These are phyloP conservation scores for Vitellaria paradoxa DNA, from an alignment of 179 eudicot genomes.

Conservation along the genomic window DNA sequence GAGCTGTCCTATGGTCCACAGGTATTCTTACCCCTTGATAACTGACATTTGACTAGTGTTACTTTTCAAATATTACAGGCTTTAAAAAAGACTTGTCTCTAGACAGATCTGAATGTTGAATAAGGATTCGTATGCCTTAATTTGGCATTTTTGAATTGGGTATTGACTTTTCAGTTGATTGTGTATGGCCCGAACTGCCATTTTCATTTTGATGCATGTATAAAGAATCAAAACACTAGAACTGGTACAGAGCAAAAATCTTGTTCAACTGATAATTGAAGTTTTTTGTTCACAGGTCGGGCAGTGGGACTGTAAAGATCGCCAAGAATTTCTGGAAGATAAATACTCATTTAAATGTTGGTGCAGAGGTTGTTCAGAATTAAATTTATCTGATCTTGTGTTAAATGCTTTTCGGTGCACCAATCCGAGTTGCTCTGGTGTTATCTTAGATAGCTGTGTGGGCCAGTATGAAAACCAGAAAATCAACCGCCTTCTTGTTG, in stretches of 20 bases:
- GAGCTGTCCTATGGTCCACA: conserved; percentile 99
- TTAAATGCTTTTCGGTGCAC: conserved; percentile 62
- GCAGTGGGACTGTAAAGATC: conserved; percentile 52
- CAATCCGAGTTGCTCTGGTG: conserved; percentile 65
- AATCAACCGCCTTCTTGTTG: conserved; percentile 12
- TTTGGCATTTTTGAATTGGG: conserved; percentile 4
- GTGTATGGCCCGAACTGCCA: not conserved
- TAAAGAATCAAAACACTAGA: not conserved
- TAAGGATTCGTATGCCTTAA: not conserved
- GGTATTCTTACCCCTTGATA: conserved; percentile 38
- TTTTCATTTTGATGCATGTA: not conserved
- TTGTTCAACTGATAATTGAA: not conserved
- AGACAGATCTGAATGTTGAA: conserved; percentile 2
- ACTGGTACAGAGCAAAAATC: not conserved
- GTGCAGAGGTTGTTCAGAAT: conserved; percentile 61
- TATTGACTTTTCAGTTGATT: not conserved
- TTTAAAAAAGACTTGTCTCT: not conserved
- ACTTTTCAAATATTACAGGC: not conserved
- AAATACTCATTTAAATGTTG: conserved; percentile 68
- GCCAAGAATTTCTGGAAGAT: conserved; percentile 54
- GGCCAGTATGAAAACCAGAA: conserved; percentile 48
- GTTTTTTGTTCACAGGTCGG: conserved; percentile 63
- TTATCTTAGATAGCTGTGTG: conserved; percentile 46
- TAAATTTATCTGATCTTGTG: conserved; percentile 76
- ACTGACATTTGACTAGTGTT: not conserved